Evolutionary conservation across 176 grass and related monocot genomes (phyloP).

Genomic region (Melocanna baccifera): DNA sequence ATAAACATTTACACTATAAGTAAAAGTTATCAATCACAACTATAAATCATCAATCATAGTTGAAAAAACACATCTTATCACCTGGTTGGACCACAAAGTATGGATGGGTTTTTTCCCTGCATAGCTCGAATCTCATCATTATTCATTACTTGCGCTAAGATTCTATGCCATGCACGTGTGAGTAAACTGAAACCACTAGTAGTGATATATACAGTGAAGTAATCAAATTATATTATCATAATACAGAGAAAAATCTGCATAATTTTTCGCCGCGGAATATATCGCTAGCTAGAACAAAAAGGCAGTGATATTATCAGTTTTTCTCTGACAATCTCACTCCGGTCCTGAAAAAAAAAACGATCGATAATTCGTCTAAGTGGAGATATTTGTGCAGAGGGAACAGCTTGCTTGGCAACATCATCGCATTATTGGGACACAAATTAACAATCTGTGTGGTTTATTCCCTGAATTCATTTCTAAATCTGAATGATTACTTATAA

Average conservation of each 20-base stretch:
- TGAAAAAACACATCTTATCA: background rate
- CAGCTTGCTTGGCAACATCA: background rate
- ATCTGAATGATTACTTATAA: background rate
- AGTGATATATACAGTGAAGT: background rate
- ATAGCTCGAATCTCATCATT: background rate
- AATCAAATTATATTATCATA: background rate
- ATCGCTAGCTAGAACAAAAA: background rate
- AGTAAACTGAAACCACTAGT: background rate
- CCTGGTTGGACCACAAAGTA: background rate
- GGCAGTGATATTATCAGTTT: background rate
- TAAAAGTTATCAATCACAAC: too few relatives aligned
- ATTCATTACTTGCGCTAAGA: background rate
- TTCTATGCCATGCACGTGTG: background rate
- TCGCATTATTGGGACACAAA: background rate
- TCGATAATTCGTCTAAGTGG: too few relatives aligned
- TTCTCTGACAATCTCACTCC: background rate
- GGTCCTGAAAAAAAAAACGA: background rate
- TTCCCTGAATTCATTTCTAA: background rate
- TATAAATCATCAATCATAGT: too few relatives aligned
- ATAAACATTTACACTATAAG: fast-evolving
- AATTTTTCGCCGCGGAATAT: background rate
- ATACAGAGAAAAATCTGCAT: background rate
- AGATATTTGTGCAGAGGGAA: background rate
- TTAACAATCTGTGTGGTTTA: background rate
- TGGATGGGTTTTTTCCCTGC: constrained; percentile 19